These are phyloP conservation scores for Didymosphaeria variabile DNA, from an alignment of 2,329 filamentous ascomycete genomes.

Conservation along the genomic window DNA sequence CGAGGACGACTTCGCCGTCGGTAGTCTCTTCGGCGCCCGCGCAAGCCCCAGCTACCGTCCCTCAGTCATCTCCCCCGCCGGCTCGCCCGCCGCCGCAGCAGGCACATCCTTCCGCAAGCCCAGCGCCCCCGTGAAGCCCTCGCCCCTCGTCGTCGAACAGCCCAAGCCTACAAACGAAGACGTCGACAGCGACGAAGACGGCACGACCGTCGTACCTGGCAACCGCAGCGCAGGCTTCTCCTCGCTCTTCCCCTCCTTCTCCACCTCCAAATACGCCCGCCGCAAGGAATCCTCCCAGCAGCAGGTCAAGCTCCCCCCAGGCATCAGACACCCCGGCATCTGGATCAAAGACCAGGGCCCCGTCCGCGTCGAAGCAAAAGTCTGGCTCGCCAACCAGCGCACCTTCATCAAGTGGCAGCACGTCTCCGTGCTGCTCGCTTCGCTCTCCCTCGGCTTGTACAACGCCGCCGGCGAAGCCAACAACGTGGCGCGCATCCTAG, in stretches of 20 bases:
- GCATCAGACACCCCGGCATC: slow-evolving; percentile 82
- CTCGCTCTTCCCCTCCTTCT: slow-evolving; percentile 83
- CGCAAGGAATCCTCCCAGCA: slow-evolving; percentile 52
- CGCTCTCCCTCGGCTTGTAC: slow-evolving; percentile 83
- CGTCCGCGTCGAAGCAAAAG: slow-evolving; percentile 93
- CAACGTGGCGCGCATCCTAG: slow-evolving; percentile 77
- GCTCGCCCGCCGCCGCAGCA: slow-evolving; percentile 61
- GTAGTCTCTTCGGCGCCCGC: slow-evolving; percentile 76
- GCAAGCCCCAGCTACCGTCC: slow-evolving; percentile 61
- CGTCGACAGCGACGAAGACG: slow-evolving; percentile 60
- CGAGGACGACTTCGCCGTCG: slow-evolving; percentile 88
- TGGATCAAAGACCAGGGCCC: slow-evolving; percentile 97
- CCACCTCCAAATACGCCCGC: slow-evolving; percentile 73
- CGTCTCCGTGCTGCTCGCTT: slow-evolving; percentile 86
- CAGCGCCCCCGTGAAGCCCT: slow-evolving; percentile 28
- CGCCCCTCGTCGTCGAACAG: slow-evolving; percentile 28
- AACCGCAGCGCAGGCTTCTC: slow-evolving; percentile 67
- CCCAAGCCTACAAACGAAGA: slow-evolving; percentile 54
- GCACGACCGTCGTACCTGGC: slow-evolving; percentile 50
- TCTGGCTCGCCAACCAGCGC: slow-evolving; percentile 98
- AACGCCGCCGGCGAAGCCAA: slow-evolving; percentile 83
- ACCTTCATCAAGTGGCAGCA: slow-evolving; percentile 99
- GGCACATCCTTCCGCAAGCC: slow-evolving; percentile 33
- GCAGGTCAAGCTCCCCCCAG: slow-evolving; percentile 75
- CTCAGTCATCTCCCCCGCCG: slow-evolving; percentile 71